Base-by-base conservation (phyloP, 2,329 filamentous ascomycete genomes). In the Escovopsis weberi region DNA sequence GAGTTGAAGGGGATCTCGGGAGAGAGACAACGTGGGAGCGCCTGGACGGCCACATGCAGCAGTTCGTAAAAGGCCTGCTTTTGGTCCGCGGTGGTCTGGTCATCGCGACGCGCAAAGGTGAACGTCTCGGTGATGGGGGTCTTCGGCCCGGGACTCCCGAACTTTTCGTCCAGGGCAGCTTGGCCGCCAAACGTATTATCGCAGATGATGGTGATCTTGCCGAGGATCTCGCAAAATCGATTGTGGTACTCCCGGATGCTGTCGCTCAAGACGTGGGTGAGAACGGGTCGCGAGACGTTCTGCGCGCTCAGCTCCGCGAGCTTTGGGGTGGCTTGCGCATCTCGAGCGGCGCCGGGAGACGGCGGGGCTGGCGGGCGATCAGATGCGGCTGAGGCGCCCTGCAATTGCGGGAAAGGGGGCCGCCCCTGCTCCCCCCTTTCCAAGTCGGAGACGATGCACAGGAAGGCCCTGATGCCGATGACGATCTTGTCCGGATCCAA, bases 161-260 rank as follows among this genome's bases (percentile, higher is more conserved):
- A 94, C 56, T 95, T 96, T 60, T 98, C 93, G 55, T 98, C 91
- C 39, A 96, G 63, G 0, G 86, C 85, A 30, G 89, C 91, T 64
- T 98, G 91, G 1, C 91, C 91, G 41, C 91, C 93, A 64, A 98
- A 98, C 0, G 89, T 84, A 53, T 94, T 91, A 59, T 98, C 91
- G 61, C 91, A 98, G 32, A 96, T 81, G 37, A 96, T 83, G 2
- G 88, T 94, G 43, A 98, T 93, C 58, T 94, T 93, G 26, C 89
- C 91, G 7, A 98, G 67, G 23, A 98, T 89, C 58, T 94, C 86
- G 57, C 89, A 96, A 53, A 98, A 98, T 41, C 82, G 82, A 42
- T 80, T 70, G 59, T 96, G 95, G 56, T 86, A 91, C 37, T 91
- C 85, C 53, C 80, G 82, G 1, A 85, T 80, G 19, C 78, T 77